phyloP scores from a whole-genome alignment of 1,284 basidiomycete genomes.

The Pseudozyma hubeiensis region DNA sequence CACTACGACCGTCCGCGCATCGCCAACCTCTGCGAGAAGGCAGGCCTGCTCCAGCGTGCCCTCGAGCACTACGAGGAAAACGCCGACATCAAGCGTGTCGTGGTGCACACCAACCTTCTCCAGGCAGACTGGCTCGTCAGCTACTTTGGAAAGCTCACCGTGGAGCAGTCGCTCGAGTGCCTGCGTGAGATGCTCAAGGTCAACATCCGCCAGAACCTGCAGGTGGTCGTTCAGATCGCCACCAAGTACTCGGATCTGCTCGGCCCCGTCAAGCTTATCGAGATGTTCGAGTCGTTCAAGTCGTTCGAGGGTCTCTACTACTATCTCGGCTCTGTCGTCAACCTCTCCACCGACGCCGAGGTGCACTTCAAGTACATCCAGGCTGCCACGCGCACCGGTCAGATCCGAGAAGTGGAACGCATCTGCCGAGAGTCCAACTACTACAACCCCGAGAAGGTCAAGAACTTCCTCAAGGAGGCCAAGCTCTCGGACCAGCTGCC shows the following conservation, averaged over 20 bases:
- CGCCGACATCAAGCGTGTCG: slow-evolving; percentile 97
- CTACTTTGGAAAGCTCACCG: slow-evolving; percentile 96
- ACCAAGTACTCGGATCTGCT: slow-evolving; percentile 99
- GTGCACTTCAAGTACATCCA: slow-evolving; percentile 99
- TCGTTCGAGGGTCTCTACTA: slow-evolving; percentile 98
- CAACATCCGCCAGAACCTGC: slow-evolving; percentile 97
- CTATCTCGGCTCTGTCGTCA: slow-evolving; percentile 96
- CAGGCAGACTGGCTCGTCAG: slow-evolving; percentile 95
- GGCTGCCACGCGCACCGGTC: slow-evolving; percentile 96
- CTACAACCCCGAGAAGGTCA: slow-evolving; percentile 99
- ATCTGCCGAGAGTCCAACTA: slow-evolving; percentile 96
- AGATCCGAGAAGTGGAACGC: slow-evolving; percentile 98
- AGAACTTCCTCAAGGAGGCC: slow-evolving; percentile 97
- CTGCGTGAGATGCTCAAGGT: slow-evolving; percentile 96
- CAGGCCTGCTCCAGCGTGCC: slow-evolving; percentile 92
- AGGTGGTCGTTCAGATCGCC: slow-evolving; percentile 96
- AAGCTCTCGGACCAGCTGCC: slow-evolving; percentile 96
- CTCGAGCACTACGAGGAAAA: slow-evolving; percentile 96
- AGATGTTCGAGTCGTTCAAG: slow-evolving; percentile 99
- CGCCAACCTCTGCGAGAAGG: slow-evolving; percentile 98
- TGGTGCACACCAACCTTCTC: slow-evolving; percentile 91
- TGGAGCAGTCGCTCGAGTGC: slow-evolving; percentile 97
- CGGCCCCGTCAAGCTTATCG: slow-evolving; percentile 95
- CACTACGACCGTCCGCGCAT: slow-evolving; percentile 97
- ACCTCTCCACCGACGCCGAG: slow-evolving; percentile 93